Conservation (phyloP, 371 early-diverging fungal species). For the Haplosporangium sp. region DNA sequence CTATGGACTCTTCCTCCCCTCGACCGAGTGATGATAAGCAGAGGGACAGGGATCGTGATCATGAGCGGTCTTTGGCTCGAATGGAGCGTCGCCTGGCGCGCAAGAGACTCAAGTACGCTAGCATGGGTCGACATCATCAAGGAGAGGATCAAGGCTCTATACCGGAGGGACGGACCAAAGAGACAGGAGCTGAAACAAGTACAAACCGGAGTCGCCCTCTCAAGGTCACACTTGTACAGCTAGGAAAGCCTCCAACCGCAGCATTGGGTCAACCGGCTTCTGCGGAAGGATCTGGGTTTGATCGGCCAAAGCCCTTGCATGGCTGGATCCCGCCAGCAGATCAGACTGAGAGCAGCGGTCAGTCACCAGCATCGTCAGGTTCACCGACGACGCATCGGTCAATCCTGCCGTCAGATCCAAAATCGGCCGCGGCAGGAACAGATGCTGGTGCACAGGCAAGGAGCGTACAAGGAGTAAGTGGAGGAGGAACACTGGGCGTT, state of each 20-base stretch:
- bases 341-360: conserved; percentile 2
- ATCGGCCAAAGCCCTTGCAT: conserved; percentile 24
- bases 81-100: conserved; percentile 30
- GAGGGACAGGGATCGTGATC: conserved; percentile 18
- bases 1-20: neutral
- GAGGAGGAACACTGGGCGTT: too few species aligned
- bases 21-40: conserved; percentile 6
- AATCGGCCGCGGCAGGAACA: neutral
- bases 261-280: conserved; percentile 9
- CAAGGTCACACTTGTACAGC: conserved; percentile 45
- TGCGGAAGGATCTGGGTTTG: conserved; percentile 4
- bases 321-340: conserved; percentile 17
- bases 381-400: conserved; percentile 4
- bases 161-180: conserved; percentile 8
- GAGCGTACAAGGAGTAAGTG: too few species aligned
- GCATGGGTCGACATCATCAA: conserved; percentile 22
- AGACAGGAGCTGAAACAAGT: neutral
- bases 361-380: neutral
- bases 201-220: conserved; percentile 16
- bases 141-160: conserved; percentile 9
- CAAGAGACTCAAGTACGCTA: conserved; percentile 28
- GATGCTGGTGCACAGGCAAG: too few species aligned
- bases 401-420: conserved; percentile 14
- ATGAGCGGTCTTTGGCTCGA: conserved; percentile 9
- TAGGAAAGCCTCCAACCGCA: conserved; percentile 19